A percentile compares a stretch with the other conserved stretches of the same genome.
These are phyloP conservation scores for Cronartium quercuum DNA, from an alignment of 1,284 basidiomycete genomes.

Conservation along the genomic window DNA sequence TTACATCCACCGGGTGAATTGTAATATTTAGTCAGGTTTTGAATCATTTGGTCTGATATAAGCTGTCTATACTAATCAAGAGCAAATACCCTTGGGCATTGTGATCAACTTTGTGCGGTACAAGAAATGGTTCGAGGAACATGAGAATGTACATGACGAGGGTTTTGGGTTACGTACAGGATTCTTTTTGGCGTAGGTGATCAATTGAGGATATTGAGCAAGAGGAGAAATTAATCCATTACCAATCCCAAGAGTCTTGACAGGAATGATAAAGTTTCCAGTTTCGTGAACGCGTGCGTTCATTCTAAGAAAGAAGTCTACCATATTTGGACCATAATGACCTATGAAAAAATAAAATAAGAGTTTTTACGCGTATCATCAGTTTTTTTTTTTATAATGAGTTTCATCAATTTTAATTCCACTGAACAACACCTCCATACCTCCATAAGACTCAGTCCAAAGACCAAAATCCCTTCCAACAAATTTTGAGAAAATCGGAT, in stretches of 20 bases:
- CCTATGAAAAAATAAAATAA: neutral
- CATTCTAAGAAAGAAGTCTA: slow-evolving; percentile 17
- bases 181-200: slow-evolving; percentile 16
- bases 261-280: slow-evolving; percentile 23
- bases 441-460: slow-evolving; percentile 33
- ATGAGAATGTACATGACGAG: neutral
- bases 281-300: neutral
- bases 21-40: neutral
- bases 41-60: slow-evolving; percentile 3
- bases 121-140: neutral
- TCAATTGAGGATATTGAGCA: slow-evolving; percentile 10
- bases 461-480: slow-evolving; percentile 16
- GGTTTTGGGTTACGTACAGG: slow-evolving; percentile 4
- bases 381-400: neutral
- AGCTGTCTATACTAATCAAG: slow-evolving; percentile 18
- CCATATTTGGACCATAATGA: slow-evolving; percentile 18
- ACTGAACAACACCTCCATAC: neutral
- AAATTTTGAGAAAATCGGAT: slow-evolving; percentile 11
- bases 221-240: slow-evolving; percentile 20
- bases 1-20: slow-evolving; percentile 4
- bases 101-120: neutral
- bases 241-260: slow-evolving; percentile 25
- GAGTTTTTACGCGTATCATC: neutral
- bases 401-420: no score
- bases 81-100: neutral